A percentile compares a stretch with the other conserved stretches of the same genome.
Evolutionary conservation across 495 filamentous ascomycete genomes (phyloP).

Genomic region (Tuber aestivum): DNA sequence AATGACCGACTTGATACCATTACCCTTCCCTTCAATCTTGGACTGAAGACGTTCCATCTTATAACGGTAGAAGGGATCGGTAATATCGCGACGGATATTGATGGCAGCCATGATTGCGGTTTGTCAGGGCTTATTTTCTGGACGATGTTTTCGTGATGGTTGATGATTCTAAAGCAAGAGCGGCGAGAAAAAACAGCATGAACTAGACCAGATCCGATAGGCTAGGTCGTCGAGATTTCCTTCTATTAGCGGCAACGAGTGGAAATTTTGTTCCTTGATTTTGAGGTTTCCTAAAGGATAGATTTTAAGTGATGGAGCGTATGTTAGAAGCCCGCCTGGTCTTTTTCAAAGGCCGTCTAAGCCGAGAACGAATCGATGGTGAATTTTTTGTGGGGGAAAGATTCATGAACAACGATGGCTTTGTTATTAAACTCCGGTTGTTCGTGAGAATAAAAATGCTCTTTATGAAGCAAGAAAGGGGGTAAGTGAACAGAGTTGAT

Average conservation of each 20-base stretch:
- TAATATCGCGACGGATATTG: conserved; percentile 98
- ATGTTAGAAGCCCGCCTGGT: conserved; percentile 37
- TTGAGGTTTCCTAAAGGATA: background rate
- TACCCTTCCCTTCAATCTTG: conserved; percentile 99
- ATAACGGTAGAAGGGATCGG: conserved; percentile 99
- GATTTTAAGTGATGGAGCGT: conserved; percentile 38
- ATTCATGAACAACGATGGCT: conserved; percentile 43
- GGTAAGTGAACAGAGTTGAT: conserved; percentile 4
- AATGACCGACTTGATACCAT: conserved; percentile 94
- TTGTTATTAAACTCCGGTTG: conserved; percentile 32
- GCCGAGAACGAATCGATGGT: conserved; percentile 41
- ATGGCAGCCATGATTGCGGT: conserved; percentile 75
- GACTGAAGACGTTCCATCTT: conserved; percentile 99
- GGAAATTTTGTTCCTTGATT: conserved; percentile 5
- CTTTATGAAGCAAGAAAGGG: conserved; percentile 25
- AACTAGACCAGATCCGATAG: conserved; percentile 31
- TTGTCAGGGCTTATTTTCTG: conserved; percentile 34
- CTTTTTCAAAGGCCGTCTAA: conserved; percentile 44
- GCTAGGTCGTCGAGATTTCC: conserved; percentile 15
- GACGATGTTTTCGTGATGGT: conserved; percentile 27
- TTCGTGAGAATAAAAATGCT: conserved; percentile 32
- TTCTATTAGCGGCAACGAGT: conserved; percentile 24
- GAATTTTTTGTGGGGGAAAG: conserved; percentile 42
- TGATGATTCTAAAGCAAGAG: conserved; percentile 32
- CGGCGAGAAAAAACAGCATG: conserved; percentile 40